A percentile compares a stretch with the other conserved stretches of the same genome.
Conservation (phyloP, 257 asterid genomes). For the Solanum piurae region DNA sequence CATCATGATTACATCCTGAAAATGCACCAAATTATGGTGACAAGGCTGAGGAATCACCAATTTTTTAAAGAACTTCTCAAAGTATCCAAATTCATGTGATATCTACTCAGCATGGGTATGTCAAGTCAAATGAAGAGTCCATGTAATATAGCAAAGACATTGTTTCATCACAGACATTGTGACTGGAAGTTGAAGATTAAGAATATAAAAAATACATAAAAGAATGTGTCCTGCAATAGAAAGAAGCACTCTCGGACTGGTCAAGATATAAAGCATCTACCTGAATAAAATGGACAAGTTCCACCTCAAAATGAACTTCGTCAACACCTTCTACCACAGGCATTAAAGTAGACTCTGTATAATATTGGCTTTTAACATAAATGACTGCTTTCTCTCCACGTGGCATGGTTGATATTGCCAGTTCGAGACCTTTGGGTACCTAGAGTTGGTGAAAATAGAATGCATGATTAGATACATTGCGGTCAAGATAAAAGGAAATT, state of each 20-base stretch:
- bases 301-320: slow-evolving; percentile 91
- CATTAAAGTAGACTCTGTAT: slow-evolving; percentile 43
- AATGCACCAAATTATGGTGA: neutral
- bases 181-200: neutral
- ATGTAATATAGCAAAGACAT: neutral
- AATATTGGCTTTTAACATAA: slow-evolving; percentile 51
- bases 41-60: neutral
- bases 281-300: slow-evolving; percentile 83
- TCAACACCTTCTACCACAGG: slow-evolving; percentile 46
- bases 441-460: slow-evolving; percentile 12
- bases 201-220: neutral
- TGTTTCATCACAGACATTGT: neutral
- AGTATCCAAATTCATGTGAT: neutral
- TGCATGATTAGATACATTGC: neutral
- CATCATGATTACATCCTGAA: neutral
- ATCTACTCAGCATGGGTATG: neutral
- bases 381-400: slow-evolving; percentile 81
- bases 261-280: slow-evolving; percentile 16
- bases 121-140: neutral
- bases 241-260: neutral
- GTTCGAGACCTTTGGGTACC: slow-evolving; percentile 96
- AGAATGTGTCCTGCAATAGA: neutral
- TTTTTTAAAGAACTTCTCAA: neutral
- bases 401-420: slow-evolving; percentile 87
- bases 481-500: neutral